Conservation (phyloP, 1,284 basidiomycete genomes). For the Ustilago bromivora region DNA sequence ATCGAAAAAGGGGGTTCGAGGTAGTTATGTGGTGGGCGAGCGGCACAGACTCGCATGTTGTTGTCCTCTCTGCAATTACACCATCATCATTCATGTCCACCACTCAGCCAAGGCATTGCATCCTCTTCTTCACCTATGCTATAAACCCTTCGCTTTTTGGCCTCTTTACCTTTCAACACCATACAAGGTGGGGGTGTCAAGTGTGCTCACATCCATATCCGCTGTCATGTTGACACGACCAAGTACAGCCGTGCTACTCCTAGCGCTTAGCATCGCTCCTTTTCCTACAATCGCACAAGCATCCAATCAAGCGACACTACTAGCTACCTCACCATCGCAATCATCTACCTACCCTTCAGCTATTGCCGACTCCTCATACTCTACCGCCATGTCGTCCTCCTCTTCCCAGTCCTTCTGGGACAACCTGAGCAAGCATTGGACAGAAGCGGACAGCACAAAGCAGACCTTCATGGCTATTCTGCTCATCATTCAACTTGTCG, state of each 20-base stretch:
- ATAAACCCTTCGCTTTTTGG: background rate
- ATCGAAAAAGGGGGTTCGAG: constrained; percentile 6
- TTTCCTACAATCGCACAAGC: constrained; percentile 3
- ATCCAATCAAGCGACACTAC: background rate
- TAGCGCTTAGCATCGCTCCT: constrained; percentile 8
- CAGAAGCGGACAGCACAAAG: constrained; percentile 45
- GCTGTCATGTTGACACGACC: constrained; percentile 1
- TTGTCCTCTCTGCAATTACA: background rate
- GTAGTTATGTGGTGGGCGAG: constrained; percentile 11
- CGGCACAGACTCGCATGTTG: constrained; percentile 10
- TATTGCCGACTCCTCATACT: background rate
- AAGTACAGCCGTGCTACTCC: background rate
- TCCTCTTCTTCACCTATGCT: constrained; percentile 13
- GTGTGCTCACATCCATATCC: constrained; percentile 6
- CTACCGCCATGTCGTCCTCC: constrained; percentile 16
- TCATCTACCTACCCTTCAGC: background rate
- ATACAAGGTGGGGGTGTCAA: constrained; percentile 19
- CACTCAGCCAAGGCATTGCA: background rate
- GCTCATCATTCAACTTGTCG: constrained; percentile 40
- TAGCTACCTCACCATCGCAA: background rate
- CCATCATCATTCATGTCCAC: background rate
- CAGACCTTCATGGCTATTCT: constrained; percentile 53
- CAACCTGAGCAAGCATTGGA: constrained; percentile 40
- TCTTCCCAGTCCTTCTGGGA: constrained; percentile 32
- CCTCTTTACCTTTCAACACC: constrained; percentile 13